Evolutionary conservation across 768 basidiomycete species (phyloP), one percentile per base, ranked within the genome.

Genomic region (Chalciporus sphaerocephalus): DNA sequence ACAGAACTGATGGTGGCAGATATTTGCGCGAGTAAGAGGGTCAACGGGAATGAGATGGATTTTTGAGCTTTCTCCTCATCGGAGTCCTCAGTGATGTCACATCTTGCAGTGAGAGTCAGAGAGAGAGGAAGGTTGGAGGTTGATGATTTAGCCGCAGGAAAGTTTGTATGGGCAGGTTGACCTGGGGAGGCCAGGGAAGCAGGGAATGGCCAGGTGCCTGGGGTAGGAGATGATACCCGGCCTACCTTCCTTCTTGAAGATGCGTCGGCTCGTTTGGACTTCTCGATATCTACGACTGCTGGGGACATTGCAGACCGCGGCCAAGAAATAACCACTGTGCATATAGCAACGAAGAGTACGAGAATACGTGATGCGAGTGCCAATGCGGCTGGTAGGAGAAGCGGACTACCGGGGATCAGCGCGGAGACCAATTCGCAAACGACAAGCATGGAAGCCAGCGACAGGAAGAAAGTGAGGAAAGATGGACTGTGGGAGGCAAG

Each of bases 181-280:
- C 15, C 35, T 44, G 52, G 57, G 24, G 51, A 38, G 16, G 54
- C 53, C 7, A 65, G 60, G 15, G 60, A 59, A 40, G 54, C 63
- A 8, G 63, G 64, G 40, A 65, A 65, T 17, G 64, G 64, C 64
- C 64, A 67, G 1, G 63, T 65, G 17, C 44, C 62, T 16, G 45
- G 51, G 15, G 63, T 65, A 21, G 64, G 60, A 27, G 65, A 65
- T 18, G 62, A 62, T 25, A 60, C 53, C 5, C 65, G 52, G 6
- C 47, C 43, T 3, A 44, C 41, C 21, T 35, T 39, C 36, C 42
- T 48, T 44, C 21, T 35, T 27, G 46, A 34, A 12, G 45, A 35
- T 6, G 40, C 42, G 16, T 42, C 32, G 18, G 27, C 28, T 34
- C 38, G 16, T 10, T 0, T 4, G 18, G 40, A 46, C 30, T 61